phyloP scores from a whole-genome alignment of 31 red algal species.

The Pterothamnion heteromorphum region DNA sequence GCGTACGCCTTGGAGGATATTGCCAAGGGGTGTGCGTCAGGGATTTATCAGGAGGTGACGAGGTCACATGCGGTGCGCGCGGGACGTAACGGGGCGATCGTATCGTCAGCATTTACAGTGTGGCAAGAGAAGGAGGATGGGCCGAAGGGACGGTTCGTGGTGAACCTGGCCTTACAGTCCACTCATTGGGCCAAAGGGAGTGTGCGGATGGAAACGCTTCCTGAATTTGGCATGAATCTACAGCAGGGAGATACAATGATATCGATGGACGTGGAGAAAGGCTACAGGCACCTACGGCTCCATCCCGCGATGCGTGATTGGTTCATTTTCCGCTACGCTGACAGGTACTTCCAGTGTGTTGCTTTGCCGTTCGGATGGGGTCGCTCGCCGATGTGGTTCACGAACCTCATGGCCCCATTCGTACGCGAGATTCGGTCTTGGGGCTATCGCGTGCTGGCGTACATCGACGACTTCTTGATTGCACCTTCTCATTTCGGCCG shows the following conservation, averaged over 20 bases:
- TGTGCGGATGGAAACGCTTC: conserved; percentile 37
- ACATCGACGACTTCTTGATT: conserved; percentile 32
- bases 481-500: neutral
- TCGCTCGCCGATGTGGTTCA: neutral
- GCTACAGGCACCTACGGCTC: conserved; percentile 45
- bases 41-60: conserved; percentile 27
- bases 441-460: conserved; percentile 28
- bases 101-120: conserved; percentile 41
- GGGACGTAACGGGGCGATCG: neutral
- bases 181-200: conserved; percentile 45
- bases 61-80: neutral
- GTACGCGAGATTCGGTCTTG: neutral
- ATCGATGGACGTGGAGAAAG: conserved; percentile 15
- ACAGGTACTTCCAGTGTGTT: conserved; percentile 28
- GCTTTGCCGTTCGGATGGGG: conserved; percentile 48
- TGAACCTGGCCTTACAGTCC: conserved; percentile 43
- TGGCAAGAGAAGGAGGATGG: neutral
- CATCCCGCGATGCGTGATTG: conserved; percentile 21
- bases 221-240: neutral
- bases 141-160: conserved; percentile 33
- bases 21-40: neutral
- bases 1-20: neutral
- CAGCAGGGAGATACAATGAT: neutral
- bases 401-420: too few species aligned
- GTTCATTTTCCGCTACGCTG: conserved; percentile 40